Conservation (phyloP, 2,329 filamentous ascomycete species). For the Neobulgaria alba region DNA sequence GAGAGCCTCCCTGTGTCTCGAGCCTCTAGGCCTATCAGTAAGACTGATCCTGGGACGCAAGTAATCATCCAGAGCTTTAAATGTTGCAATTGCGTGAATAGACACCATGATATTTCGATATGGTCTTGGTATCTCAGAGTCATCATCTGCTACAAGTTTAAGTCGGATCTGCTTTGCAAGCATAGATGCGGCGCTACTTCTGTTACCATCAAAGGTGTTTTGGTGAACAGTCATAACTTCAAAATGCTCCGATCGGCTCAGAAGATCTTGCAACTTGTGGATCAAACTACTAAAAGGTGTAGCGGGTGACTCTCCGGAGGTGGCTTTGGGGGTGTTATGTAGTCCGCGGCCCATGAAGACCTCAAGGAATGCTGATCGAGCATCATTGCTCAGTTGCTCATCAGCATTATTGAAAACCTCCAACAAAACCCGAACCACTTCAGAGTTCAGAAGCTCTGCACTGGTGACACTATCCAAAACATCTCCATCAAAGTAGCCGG, state of each 20-base stretch:
- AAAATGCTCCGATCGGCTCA: conserved; percentile 96
- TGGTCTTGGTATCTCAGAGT: conserved; percentile 77
- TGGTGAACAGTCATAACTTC: conserved; percentile 94
- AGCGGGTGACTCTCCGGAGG: conserved; percentile 57
- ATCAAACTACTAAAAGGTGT: conserved; percentile 88
- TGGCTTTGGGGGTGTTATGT: conserved; percentile 52
- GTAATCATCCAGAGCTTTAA: conserved; percentile 95
- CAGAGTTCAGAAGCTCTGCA: conserved; percentile 84
- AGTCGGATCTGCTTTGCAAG: conserved; percentile 90
- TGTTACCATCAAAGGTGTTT: conserved; percentile 80
- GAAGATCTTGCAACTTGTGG: conserved; percentile 87
- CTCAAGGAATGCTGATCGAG: conserved; percentile 77
- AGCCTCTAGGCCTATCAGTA: conserved; percentile 61
- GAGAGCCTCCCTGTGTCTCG: conserved; percentile 52
- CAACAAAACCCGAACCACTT: conserved; percentile 76
- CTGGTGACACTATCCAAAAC: conserved; percentile 90
- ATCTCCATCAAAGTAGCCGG: conserved; percentile 79
- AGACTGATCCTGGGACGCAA: conserved; percentile 80
- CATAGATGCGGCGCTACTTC: conserved; percentile 90
- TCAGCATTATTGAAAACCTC: conserved; percentile 70
- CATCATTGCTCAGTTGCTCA: conserved; percentile 51
- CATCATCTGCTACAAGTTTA: conserved; percentile 80
- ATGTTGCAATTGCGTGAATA: conserved; percentile 95
- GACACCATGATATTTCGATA: conserved; percentile 97
- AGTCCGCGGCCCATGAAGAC: conserved; percentile 79